phyloP scores from a whole-genome alignment of 2,329 filamentous ascomycete genomes.

The Colletotrichum falcatum region DNA sequence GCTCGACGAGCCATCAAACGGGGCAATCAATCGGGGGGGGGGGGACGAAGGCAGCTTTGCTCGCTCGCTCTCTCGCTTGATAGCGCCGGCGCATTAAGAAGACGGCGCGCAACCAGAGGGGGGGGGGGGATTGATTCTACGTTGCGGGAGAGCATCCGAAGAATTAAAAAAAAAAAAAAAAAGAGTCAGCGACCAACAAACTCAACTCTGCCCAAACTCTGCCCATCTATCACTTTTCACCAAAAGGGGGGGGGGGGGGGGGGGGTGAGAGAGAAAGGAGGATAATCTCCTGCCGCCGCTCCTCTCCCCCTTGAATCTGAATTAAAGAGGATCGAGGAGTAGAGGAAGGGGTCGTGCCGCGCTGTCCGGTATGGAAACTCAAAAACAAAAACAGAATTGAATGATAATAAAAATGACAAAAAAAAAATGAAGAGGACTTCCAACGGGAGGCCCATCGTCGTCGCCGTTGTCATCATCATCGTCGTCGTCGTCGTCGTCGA shows the following conservation, averaged over 20 bases:
- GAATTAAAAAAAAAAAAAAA: too few relatives aligned
- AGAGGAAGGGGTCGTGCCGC: background rate
- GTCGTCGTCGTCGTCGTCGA: background rate
- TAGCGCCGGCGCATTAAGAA: slow-evolving; percentile 11
- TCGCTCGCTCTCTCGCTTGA: background rate
- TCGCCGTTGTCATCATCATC: background rate
- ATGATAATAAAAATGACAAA: too few relatives aligned
- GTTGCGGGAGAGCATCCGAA: background rate
- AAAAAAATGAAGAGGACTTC: too few relatives aligned
- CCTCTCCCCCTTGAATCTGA: background rate
- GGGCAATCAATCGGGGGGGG: background rate
- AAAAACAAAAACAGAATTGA: too few relatives aligned
- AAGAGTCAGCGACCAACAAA: slow-evolving; percentile 6
- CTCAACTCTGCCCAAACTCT: slow-evolving; percentile 1
- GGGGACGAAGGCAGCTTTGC: too few relatives aligned
- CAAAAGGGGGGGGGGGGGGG: background rate
- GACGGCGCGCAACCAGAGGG: background rate
- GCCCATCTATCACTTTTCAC: background rate
- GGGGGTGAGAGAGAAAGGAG: too few relatives aligned
- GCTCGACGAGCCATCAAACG: background rate
- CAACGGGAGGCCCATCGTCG: background rate
- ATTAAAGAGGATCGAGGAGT: background rate
- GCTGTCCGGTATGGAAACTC: too few relatives aligned
- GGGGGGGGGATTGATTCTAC: too few relatives aligned
- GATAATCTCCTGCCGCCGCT: slow-evolving; percentile 4